A percentile compares a stretch with the other conserved stretches of the same genome.
Evolutionary conservation across 2,329 filamentous ascomycete genomes (phyloP).

Genomic region (Macroventuria anomochaeta): DNA sequence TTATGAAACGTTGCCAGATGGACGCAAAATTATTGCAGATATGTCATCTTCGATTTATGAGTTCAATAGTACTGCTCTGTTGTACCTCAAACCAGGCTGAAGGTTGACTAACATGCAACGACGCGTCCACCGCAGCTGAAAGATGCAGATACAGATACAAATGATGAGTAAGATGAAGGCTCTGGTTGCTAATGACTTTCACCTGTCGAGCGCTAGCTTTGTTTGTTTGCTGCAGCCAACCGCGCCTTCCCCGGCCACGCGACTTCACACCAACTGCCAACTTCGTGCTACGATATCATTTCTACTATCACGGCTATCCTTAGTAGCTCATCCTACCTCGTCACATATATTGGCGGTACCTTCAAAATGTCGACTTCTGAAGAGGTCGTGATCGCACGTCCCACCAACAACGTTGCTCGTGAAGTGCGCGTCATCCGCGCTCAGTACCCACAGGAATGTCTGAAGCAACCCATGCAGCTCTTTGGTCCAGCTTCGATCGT

Average conservation of each 20-base stretch:
- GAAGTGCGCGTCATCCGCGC: constrained; percentile 1
- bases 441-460: not conserved
- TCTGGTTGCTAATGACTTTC: not conserved
- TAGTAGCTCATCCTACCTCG: too few species aligned
- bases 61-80: too few species aligned
- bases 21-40: too few species aligned
- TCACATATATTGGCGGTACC: too few species aligned
- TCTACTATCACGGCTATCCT: not conserved
- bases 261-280: not conserved
- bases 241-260: not conserved
- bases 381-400: not conserved
- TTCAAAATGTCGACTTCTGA: not conserved
- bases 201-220: not conserved
- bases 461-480: not conserved
- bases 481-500: not conserved
- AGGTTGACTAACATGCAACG: too few species aligned
- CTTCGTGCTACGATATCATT: not conserved
- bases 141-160: too few species aligned
- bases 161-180: not conserved
- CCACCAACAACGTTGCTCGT: not conserved
- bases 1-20: too few species aligned
- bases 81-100: too few species aligned
- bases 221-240: not conserved
- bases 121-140: too few species aligned
- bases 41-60: too few species aligned